Evolutionary conservation across 192 early-diverging fungal species (phyloP).

Genomic region (Coemansia pectinata): DNA sequence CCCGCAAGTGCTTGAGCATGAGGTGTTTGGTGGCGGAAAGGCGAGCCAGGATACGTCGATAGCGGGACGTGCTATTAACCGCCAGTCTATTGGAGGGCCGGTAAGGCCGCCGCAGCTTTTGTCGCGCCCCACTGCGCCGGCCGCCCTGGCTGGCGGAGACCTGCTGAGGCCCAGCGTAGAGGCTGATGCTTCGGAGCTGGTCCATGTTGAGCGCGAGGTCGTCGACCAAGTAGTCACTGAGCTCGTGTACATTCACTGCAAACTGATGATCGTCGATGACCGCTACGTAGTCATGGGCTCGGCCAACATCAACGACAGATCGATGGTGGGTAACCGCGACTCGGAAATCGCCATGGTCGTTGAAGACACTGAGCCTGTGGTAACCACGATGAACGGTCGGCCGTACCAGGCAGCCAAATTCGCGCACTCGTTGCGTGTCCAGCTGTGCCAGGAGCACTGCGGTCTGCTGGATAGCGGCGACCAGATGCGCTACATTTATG

Average conservation of each 20-base stretch:
- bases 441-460: slow-evolving; percentile 81
- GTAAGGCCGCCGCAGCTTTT: slow-evolving; percentile 7
- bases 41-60: neutral
- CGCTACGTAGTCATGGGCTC: slow-evolving; percentile 79
- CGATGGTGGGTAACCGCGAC: slow-evolving; percentile 82
- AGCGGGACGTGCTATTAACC: neutral
- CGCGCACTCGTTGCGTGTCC: slow-evolving; percentile 70
- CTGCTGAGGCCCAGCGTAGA: neutral
- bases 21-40: slow-evolving; percentile 27
- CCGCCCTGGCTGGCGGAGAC: slow-evolving; percentile 6
- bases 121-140: slow-evolving; percentile 21
- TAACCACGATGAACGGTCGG: slow-evolving; percentile 72
- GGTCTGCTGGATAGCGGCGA: slow-evolving; percentile 62
- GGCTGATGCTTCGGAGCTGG: slow-evolving; percentile 10
- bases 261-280: slow-evolving; percentile 88
- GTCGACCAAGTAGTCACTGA: slow-evolving; percentile 67
- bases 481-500: slow-evolving; percentile 48
- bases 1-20: slow-evolving; percentile 47
- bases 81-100: neutral
- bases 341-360: slow-evolving; percentile 86
- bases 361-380: slow-evolving; percentile 68
- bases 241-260: slow-evolving; percentile 84
- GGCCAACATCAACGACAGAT: slow-evolving; percentile 92
- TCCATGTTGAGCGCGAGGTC: slow-evolving; percentile 30
- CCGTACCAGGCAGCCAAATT: slow-evolving; percentile 74